Conservation (phyloP, 106 monocot species). For the Dendrobium chrysotoxum region DNA sequence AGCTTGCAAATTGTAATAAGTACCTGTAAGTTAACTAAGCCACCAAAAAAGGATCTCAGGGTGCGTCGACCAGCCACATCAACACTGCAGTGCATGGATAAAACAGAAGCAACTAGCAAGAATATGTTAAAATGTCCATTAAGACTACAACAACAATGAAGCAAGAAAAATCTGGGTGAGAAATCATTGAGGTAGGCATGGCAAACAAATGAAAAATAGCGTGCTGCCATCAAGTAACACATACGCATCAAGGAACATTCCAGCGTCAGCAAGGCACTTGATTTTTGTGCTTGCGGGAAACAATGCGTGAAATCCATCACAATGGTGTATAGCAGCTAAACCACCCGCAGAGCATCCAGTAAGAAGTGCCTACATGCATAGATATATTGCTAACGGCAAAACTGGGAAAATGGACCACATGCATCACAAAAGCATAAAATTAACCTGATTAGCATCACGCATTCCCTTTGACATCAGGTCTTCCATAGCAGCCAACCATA, state of each 20-base stretch:
- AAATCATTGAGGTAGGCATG: neutral
- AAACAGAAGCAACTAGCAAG: neutral
- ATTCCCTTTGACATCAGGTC: conserved; percentile 67
- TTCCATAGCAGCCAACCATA: conserved; percentile 65
- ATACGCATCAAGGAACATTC: conserved; percentile 88
- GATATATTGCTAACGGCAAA: neutral
- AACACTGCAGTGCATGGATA: conserved; percentile 29
- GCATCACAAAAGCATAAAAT: neutral
- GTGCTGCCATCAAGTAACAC: neutral
- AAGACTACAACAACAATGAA: neutral
- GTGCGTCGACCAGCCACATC: conserved; percentile 73
- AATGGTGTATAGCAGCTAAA: conserved; percentile 67
- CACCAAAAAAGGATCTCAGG: conserved; percentile 54
- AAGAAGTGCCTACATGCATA: conserved; percentile 58
- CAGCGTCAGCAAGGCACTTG: conserved; percentile 90
- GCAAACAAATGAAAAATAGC: neutral
- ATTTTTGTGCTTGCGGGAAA: conserved; percentile 52
- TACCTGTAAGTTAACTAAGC: conserved; percentile 82
- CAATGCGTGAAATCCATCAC: conserved; percentile 63
- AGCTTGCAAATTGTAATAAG: neutral
- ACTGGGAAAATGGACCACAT: neutral
- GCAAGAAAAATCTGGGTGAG: neutral
- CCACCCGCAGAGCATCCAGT: conserved; percentile 95
- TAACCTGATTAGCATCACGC: conserved; percentile 44
- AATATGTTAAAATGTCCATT: neutral